Evolutionary conservation across 495 filamentous ascomycete species (phyloP).

Genomic region (Penicillium nucicola): DNA sequence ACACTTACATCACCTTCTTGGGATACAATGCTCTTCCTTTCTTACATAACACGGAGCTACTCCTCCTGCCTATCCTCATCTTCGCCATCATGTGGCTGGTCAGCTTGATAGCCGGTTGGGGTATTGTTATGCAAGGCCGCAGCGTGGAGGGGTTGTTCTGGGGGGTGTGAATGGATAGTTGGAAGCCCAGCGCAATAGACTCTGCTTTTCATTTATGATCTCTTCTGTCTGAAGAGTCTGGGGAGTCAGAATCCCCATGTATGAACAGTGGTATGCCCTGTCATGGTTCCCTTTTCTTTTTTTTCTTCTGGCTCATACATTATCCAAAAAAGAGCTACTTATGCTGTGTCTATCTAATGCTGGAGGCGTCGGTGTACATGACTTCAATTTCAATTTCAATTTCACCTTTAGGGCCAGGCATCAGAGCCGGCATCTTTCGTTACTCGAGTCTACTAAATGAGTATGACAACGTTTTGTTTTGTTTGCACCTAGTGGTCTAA

Average conservation of each 20-base stretch:
- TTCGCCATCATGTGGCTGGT: constrained; percentile 61
- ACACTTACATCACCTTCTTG: constrained; percentile 69
- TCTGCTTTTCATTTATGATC: neutral
- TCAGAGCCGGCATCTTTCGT: neutral
- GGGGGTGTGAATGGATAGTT: constrained; percentile 37
- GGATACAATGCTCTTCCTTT: constrained; percentile 76
- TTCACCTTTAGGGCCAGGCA: neutral
- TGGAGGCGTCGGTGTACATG: constrained; percentile 20
- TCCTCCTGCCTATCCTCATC: constrained; percentile 60
- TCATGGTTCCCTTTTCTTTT: constrained; percentile 1
- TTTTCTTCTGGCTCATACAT: constrained; percentile 18
- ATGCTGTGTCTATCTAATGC: constrained; percentile 5
- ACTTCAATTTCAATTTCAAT: neutral
- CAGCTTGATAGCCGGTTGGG: constrained; percentile 53
- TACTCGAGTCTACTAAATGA: neutral
- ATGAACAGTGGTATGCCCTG: constrained; percentile 12
- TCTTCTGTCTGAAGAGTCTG: neutral
- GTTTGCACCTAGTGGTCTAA: neutral
- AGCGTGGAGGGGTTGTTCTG: constrained; percentile 45
- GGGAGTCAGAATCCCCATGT: constrained; percentile 7
- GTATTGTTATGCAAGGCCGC: constrained; percentile 42
- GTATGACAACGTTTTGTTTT: neutral
- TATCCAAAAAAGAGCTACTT: constrained; percentile 8
- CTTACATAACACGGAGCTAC: constrained; percentile 68
- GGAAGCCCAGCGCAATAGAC: neutral